Evolutionary conservation across 495 filamentous ascomycete genomes (phyloP).

Genomic region (Xylaria sp.): DNA sequence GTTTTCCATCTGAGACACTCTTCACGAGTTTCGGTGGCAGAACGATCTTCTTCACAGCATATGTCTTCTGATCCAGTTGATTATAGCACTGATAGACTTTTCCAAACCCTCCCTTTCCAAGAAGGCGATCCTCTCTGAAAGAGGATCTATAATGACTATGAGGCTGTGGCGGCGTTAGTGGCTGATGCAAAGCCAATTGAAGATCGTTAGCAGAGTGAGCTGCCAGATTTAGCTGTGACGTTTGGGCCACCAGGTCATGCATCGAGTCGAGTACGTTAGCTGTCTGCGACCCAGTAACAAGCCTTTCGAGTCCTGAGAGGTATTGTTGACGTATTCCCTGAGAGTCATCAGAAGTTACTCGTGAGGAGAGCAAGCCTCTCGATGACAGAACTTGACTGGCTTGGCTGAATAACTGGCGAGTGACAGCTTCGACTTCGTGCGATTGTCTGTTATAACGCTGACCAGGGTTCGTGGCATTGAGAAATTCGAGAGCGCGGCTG

Average conservation of each 20-base stretch:
- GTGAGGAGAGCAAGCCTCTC: conserved; percentile 34
- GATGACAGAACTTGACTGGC: conserved; percentile 34
- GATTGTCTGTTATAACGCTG: conserved; percentile 38
- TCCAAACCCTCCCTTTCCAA: conserved; percentile 63
- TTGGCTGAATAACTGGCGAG: conserved; percentile 34
- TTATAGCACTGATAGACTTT: conserved; percentile 62
- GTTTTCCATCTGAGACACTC: conserved; percentile 54
- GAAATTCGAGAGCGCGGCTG: conserved; percentile 38
- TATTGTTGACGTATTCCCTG: conserved; percentile 32
- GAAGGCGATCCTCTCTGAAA: conserved; percentile 40
- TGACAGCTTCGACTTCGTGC: conserved; percentile 33
- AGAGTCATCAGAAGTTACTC: conserved; percentile 30
- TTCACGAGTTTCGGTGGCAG: conserved; percentile 55
- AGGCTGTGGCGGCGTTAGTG: background rate
- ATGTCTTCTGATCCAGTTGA: conserved; percentile 58
- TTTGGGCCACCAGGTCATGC: conserved; percentile 34
- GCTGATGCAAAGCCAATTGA: conserved; percentile 28
- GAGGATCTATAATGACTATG: conserved; percentile 39
- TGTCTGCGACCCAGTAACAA: conserved; percentile 31
- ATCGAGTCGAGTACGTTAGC: conserved; percentile 29
- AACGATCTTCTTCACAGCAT: conserved; percentile 64
- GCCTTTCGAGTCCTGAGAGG: conserved; percentile 35
- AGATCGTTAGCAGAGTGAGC: conserved; percentile 35
- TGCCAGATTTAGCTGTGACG: conserved; percentile 30
- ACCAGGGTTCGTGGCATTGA: conserved; percentile 36